Evolutionary conservation across 2,329 filamentous ascomycete genomes (phyloP).

Genomic region (Lecanicillium sp.): DNA sequence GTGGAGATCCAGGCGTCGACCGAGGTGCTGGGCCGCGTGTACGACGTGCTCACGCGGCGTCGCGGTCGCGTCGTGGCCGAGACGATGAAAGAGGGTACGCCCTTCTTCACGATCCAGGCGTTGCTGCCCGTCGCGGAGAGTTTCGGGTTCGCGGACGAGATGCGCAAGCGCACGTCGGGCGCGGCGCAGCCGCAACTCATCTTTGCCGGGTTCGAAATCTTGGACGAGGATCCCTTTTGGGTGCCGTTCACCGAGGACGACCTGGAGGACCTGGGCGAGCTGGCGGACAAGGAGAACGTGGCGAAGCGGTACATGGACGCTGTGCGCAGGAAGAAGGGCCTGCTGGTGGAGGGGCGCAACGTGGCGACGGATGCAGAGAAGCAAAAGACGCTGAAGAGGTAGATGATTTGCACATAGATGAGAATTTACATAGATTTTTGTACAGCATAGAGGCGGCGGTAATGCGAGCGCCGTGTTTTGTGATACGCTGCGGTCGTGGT

Average conservation of each 20-base stretch:
- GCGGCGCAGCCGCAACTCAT: conserved; percentile 88
- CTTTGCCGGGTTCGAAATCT: conserved; percentile 85
- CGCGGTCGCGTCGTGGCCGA: conserved; percentile 86
- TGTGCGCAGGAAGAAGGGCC: conserved; percentile 78
- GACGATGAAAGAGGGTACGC: conserved; percentile 87
- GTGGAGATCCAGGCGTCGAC: conserved; percentile 96
- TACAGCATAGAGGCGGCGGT: no score
- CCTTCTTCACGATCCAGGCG: conserved; percentile 90
- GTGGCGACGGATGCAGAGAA: conserved; percentile 88
- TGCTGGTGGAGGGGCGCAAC: conserved; percentile 73
- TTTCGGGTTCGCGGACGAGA: conserved; percentile 95
- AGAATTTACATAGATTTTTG: conserved; percentile 6
- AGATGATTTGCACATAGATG: conserved; percentile 17
- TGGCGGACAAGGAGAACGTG: conserved; percentile 91
- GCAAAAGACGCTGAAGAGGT: conserved; percentile 65
- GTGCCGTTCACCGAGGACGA: conserved; percentile 95
- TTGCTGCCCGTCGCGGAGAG: conserved; percentile 87
- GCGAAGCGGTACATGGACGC: conserved; percentile 93
- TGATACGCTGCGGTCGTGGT: no score
- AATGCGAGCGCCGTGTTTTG: no score
- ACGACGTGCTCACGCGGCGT: conserved; percentile 93
- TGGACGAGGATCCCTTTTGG: conserved; percentile 97
- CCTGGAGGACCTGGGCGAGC: conserved; percentile 88
- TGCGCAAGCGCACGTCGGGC: conserved; percentile 87
- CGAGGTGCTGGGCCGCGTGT: conserved; percentile 91